Base-by-base conservation (phyloP, 169 alveolate species). In the Eimeria falciformis region DNA sequence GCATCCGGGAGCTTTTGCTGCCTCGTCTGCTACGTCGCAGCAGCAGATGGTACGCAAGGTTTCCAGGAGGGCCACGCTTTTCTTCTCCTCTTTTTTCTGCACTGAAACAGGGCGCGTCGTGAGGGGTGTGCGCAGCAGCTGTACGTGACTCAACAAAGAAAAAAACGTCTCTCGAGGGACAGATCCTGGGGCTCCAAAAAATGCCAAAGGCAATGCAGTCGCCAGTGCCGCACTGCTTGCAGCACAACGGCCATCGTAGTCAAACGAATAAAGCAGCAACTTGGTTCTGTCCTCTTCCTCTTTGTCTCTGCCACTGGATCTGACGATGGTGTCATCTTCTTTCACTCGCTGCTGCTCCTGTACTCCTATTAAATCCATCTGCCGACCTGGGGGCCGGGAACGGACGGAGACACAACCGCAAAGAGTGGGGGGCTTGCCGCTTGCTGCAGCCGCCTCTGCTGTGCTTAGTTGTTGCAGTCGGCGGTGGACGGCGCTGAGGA, bases 351-450 rank as follows among this genome's bases (percentile, higher is more conserved):
- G 40, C 40, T 33, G 40, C 40, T 33, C 40, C 40, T 33, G 40
- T 33, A 33, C 40, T 33, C 40, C 2, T 33, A 33, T 2, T 33
- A 33, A 33, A 33, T 33, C 40, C 2, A 33, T 33, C 40, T 33
- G 40, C 40, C 40, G 40, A 33, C 40, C 4, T 1, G 40, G 40
- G 40, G 40, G 4, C 62, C n/a, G 62, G 0, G 62, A 18, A 18
- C 62, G 62, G n/a, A 27, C 79, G 5, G 79, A 68, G 79, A 68
- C 79, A n/a, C 79, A 68, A 46, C 79, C 79, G 46, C 79, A 68
- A 46, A 25, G 27, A 27, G 79, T n/a, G 9, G 79, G 79, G 18
- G 79, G 50, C 79, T 46, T 68, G 23, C 79, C 79, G 25, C 21
- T 7, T 25, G 79, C 46, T 68, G 79, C 79, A 9, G 79, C 79